Base-by-base conservation (phyloP, 768 basidiomycete species). In the Leccinellum luteum region DNA sequence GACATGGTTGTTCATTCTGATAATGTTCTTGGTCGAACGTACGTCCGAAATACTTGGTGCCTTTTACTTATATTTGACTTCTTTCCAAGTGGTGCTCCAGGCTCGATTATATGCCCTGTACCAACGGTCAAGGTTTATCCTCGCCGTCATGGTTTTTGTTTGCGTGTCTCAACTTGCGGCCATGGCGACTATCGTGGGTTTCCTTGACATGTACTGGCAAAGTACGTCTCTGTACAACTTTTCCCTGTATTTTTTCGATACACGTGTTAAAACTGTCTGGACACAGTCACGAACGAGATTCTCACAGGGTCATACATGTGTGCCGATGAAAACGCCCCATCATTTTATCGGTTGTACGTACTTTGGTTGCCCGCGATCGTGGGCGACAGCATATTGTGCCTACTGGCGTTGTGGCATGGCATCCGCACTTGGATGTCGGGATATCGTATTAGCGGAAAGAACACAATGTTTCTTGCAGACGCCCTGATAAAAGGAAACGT, bases 21-120 rank as follows among this genome's bases (percentile, higher is more conserved):
- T 56, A 7, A 10, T 56, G 4, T 51, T 51, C 21, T 6, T 64
- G 17, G 49, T 57, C 15, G 59, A 57, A 25, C 19, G 51, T 53
- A 27, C 19, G 63, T 61, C 9, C 31, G 27, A 47, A 2, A 13
- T 23, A 3, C 25, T 23, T 31, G 3, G 5, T 8, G 2, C n/a
- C 30, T 25, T 45, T 4, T 6, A 5, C 9, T 23, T 19, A 30
- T 43, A 14, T 1, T 25, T 55, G 48, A 65, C 23, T 6, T 7
- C 3, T 17, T 7, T 13, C 27, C 31, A 30, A 64, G 60, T 62
- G 8, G 30, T 64, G 13, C 63, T 65, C 32, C 60, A 61, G 47
- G 54, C 35, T 50, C 54, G 60, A 6, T 25, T 65, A 19, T 62
- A 61, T 19, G 50, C 60, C 4, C 27, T 61, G 45, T 64, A 58